Evolutionary conservation across 331 rosid species (phyloP), one percentile per base, ranked within the genome.

Genomic region (Cydonia oblonga): DNA sequence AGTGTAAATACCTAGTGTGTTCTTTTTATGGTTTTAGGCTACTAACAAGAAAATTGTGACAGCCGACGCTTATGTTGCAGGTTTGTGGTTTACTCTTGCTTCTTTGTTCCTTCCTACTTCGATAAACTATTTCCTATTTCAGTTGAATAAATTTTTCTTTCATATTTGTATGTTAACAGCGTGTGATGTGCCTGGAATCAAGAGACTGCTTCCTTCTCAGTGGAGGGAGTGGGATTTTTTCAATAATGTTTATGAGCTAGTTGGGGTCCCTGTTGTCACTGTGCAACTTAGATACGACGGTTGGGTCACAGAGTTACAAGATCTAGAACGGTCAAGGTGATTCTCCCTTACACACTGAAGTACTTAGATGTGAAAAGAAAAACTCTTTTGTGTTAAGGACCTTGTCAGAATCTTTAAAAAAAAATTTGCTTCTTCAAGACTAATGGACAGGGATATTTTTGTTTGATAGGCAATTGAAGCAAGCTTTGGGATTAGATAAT

Each of bases 31-130:
- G 42, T 85, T 49, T 9, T 7, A 95, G 98, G 97, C 98, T 58
- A 95, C 97, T 53, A 87, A 74, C 58, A 89, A 91, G 80, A 81
- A 91, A 84, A 79, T 76, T 68, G 97, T 91, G 82, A 87, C 79
- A 81, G 98, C 98, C 20, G 97, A 95, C 73, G 98, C 96, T 64
- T 95, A 91, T 73, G 89, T 95, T 80, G 98, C 98, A 69, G 98
- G 98, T 95, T 73, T 76, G 89, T 81, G 42, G 80, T 72, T 75
- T 68, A 33, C 64, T 68, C 68, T 76, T 26, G 46, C 52, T 49
- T 3, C 24, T 20, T n/a, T 25, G n/a, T 26, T 9, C 4, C 69
- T 72, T 67, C 65, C 71, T 44, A 22, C 42, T 70, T 4, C 20
- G 51, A 53, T 46, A 22, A 6, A 65, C 57, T 42, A 7, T 49